Base-by-base conservation (phyloP, 768 basidiomycete genomes). In the Pisolithus orientalis region DNA sequence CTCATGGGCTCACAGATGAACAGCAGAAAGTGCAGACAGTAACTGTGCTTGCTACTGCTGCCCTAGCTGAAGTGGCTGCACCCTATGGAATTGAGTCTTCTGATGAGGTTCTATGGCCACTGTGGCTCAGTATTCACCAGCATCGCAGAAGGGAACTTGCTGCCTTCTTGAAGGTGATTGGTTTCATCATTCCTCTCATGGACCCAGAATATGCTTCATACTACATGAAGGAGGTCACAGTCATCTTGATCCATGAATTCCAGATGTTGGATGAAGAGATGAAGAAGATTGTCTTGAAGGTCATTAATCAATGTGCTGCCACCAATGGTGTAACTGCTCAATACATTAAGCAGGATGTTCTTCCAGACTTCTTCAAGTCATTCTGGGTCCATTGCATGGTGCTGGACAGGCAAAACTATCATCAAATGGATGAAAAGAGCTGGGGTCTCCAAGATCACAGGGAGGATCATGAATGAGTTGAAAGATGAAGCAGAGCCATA, bases 11-110 rank as follows among this genome's bases (percentile, higher is more conserved):
- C 34, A 13, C 5, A 3, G 13, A 34, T 11, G 5, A 11, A 13
- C 2, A 4, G 34, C 34, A 34, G 11, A 34, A 8, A 34, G 14
- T 13, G 11, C 5, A 5, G 5, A 14, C 11, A 14, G 14, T 13
- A 1, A 34, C 11, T 13, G 34, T 11, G 0, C 71, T 88, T 1
- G 81, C 78, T 29, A 72, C 88, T 9, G 94, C 96, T 52, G 96
- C 94, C 4, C 79, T 99, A 43, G 96, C 96, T 9, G 96, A 98
- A 68, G 94, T 96, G 17, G 83, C 96, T 14, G 94, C 95, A 0
- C 96, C 96, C 0, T 99, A 99, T 65, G 96, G 96, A 77, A 98
- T 99, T 69, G 96, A 99, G 68, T 97, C 95, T 4, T 99, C 98
- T 67, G 96, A 99, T 66, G 88, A 92, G 63, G 96, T 98, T 2